Percentiles rank a stretch among this genome's conserved stretches.
phyloP scores from a whole-genome alignment of 306 rosid genomes.

The Trifolium pratense region DNA sequence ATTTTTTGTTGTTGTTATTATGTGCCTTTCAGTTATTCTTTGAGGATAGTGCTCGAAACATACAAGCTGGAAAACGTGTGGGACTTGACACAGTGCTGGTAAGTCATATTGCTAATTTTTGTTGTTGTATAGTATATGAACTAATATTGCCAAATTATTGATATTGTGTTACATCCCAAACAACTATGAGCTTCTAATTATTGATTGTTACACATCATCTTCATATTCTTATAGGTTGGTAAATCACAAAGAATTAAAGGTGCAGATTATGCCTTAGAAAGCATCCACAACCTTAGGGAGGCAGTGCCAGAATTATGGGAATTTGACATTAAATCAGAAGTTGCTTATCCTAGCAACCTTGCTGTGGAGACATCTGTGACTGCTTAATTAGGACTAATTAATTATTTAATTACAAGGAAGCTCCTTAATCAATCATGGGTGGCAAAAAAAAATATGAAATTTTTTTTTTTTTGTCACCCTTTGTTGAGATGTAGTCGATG shows the following conservation, averaged over 20 bases:
- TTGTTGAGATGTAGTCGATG: slow-evolving; percentile 32
- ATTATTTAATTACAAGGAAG: neutral
- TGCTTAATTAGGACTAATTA: slow-evolving; percentile 49
- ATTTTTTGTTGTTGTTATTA: neutral
- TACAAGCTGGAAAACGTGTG: slow-evolving; percentile 82
- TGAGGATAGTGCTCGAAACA: slow-evolving; percentile 93
- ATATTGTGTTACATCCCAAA: slow-evolving; percentile 14
- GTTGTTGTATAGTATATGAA: slow-evolving; percentile 27
- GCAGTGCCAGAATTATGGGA: slow-evolving; percentile 93
- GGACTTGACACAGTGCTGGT: slow-evolving; percentile 93
- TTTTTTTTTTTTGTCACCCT: too few species aligned
- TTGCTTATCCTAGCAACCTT: slow-evolving; percentile 66
- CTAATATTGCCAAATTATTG: slow-evolving; percentile 21
- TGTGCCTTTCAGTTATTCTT: slow-evolving; percentile 73
- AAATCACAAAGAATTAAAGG: slow-evolving; percentile 82
- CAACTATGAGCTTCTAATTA: slow-evolving; percentile 23
- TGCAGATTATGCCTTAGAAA: slow-evolving; percentile 92
- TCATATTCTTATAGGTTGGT: slow-evolving; percentile 63
- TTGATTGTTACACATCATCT: neutral
- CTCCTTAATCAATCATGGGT: neutral
- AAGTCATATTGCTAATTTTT: slow-evolving; percentile 42
- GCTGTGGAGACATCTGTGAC: slow-evolving; percentile 89
- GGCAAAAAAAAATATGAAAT: too few species aligned
- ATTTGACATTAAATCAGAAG: slow-evolving; percentile 67
- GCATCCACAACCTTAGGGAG: slow-evolving; percentile 92